A percentile compares a stretch with the other conserved stretches of the same genome.
Conservation (phyloP, 805 yeast genomes). For the Teunomyces lycoperdinae region DNA sequence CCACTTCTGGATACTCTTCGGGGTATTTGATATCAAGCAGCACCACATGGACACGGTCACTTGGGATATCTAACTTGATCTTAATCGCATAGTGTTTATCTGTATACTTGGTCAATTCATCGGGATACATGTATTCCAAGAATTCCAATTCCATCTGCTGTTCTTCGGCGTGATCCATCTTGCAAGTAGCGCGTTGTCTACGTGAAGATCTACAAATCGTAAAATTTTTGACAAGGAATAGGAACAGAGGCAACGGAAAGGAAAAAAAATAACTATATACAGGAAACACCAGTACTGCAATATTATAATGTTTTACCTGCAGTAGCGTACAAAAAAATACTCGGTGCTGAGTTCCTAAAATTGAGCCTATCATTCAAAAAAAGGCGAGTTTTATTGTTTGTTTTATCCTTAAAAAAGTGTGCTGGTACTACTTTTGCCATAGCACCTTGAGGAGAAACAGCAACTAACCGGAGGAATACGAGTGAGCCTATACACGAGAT, state of each 20-base stretch:
- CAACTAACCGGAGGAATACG: background rate
- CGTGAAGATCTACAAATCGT: background rate
- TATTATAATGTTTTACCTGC: background rate
- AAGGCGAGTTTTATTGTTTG: background rate
- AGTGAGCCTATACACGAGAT: background rate
- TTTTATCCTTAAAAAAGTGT: background rate
- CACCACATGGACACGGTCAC: constrained; percentile 57
- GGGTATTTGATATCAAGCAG: constrained; percentile 68
- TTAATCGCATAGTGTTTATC: constrained; percentile 54
- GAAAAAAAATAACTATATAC: background rate
- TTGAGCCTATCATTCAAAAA: background rate
- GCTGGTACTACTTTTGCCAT: background rate
- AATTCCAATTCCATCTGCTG: constrained; percentile 89
- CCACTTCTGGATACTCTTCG: constrained; percentile 75
- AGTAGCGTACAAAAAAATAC: background rate
- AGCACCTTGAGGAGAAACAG: background rate
- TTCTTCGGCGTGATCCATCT: constrained; percentile 78
- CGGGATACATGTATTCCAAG: constrained; percentile 88
- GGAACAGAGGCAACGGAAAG: background rate
- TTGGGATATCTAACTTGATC: constrained; percentile 64
- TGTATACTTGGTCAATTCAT: constrained; percentile 58
- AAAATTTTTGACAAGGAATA: background rate
- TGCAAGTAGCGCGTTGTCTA: background rate
- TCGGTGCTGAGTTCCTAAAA: background rate
- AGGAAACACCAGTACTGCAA: background rate